phyloP scores from a whole-genome alignment of 176 grass and related monocot genomes.

The Tuctoria greenei region DNA sequence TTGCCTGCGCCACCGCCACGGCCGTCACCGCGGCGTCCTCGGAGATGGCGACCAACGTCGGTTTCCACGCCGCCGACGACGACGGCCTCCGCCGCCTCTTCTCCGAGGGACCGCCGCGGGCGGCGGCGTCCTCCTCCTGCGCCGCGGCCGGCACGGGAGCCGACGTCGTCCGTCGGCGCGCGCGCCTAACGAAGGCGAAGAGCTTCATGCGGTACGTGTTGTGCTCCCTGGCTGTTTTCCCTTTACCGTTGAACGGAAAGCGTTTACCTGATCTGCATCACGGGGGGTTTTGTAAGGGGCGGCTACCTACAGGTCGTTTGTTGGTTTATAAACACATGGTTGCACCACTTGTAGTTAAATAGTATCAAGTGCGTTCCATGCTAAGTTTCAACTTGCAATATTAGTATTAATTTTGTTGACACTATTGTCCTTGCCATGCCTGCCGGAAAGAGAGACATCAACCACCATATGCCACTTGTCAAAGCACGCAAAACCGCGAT shows the following conservation, averaged over 20 bases:
- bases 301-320: slow-evolving; percentile 9
- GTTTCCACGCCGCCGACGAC: slow-evolving; percentile 54
- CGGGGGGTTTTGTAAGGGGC: slow-evolving; percentile 18
- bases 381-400: background rate
- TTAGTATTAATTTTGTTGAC: background rate
- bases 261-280: slow-evolving; percentile 12
- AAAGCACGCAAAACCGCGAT: background rate
- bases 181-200: slow-evolving; percentile 50
- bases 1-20: slow-evolving; percentile 14
- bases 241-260: background rate
- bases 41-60: slow-evolving; percentile 67
- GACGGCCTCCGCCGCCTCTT: slow-evolving; percentile 47
- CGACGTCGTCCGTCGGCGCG: background rate
- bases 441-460: slow-evolving; percentile 16
- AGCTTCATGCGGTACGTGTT: slow-evolving; percentile 33
- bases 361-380: background rate
- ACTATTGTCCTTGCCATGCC: background rate
- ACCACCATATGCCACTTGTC: background rate
- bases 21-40: slow-evolving; percentile 49
- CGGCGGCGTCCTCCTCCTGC: background rate
- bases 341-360: slow-evolving; percentile 16
- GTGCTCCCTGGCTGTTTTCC: background rate
- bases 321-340: background rate
- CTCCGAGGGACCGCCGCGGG: background rate
- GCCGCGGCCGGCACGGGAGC: background rate